Evolutionary conservation across 1,284 basidiomycete species (phyloP).

Genomic region (Mycena citricolor): DNA sequence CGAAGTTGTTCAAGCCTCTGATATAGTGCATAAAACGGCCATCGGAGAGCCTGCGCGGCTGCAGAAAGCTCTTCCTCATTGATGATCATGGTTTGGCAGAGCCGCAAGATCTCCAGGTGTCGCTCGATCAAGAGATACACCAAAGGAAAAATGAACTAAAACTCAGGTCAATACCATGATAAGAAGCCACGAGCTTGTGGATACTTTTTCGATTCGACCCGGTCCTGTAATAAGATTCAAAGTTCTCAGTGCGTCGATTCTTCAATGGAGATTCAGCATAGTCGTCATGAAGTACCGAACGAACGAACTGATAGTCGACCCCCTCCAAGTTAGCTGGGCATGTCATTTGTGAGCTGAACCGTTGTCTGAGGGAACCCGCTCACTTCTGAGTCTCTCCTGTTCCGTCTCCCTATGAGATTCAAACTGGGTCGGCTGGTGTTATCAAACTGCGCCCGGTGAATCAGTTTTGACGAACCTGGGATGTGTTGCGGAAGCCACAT

Average conservation of each 20-base stretch:
- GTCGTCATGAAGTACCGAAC: too few species aligned
- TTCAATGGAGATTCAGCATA: too few species aligned
- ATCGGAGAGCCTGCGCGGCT: slow-evolving; percentile 7
- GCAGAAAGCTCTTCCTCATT: slow-evolving; percentile 9
- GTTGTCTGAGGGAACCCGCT: too few species aligned
- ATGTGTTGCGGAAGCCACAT: slow-evolving; percentile 10
- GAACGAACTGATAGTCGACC: slow-evolving; percentile 16
- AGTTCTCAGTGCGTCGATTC: too few species aligned
- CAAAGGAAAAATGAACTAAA: slow-evolving; percentile 21
- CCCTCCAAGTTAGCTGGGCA: slow-evolving; percentile 17
- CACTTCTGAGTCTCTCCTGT: slow-evolving; percentile 17
- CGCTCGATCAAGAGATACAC: slow-evolving; percentile 26
- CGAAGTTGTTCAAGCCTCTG: slow-evolving; percentile 4
- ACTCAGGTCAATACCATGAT: slow-evolving; percentile 5
- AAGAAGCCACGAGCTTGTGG: slow-evolving; percentile 17
- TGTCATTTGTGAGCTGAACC: too few species aligned
- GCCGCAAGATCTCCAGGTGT: slow-evolving; percentile 23
- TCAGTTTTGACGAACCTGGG: slow-evolving; percentile 11
- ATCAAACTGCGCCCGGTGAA: too few species aligned
- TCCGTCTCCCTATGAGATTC: slow-evolving; percentile 15
- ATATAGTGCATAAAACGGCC: slow-evolving; percentile 1
- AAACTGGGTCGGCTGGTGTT: slow-evolving; percentile 16
- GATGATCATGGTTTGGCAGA: slow-evolving; percentile 2
- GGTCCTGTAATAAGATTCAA: too few species aligned
- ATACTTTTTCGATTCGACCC: slow-evolving; percentile 23